Percentiles rank a stretch among this genome's conserved stretches.
These are phyloP conservation scores for Schizothecium vesticola DNA, from an alignment of 495 filamentous ascomycete genomes.

Conservation along the genomic window DNA sequence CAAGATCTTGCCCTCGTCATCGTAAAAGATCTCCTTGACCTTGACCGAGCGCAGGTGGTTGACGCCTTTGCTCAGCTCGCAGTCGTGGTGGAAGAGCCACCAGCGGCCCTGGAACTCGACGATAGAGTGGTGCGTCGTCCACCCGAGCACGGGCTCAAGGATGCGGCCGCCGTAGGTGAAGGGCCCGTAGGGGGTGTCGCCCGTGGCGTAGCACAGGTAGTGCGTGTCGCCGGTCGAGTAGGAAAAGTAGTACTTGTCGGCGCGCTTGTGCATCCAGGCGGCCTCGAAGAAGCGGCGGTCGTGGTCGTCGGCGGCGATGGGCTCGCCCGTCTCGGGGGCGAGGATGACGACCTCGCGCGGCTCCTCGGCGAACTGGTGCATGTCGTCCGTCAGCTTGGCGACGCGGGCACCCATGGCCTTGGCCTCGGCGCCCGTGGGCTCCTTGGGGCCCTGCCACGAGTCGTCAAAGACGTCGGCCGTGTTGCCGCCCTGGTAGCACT, in stretches of 20 bases:
- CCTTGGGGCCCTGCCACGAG: constrained; percentile 44
- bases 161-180: constrained; percentile 66
- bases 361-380: constrained; percentile 50
- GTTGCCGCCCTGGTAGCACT: constrained; percentile 44
- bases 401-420: constrained; percentile 54
- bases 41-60: constrained; percentile 65
- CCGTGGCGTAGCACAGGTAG: constrained; percentile 59
- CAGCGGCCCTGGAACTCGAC: constrained; percentile 63
- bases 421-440: constrained; percentile 46
- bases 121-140: constrained; percentile 78
- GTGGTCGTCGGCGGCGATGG: constrained; percentile 58
- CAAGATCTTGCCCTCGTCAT: constrained; percentile 55
- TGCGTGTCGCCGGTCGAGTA: constrained; percentile 75
- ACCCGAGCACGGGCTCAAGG: constrained; percentile 67
- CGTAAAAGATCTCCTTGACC: constrained; percentile 66
- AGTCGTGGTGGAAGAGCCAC: constrained; percentile 73
- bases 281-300: constrained; percentile 74
- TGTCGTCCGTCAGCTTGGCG: constrained; percentile 55
- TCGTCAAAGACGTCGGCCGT: constrained; percentile 41
- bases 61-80: constrained; percentile 54
- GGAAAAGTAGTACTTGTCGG: constrained; percentile 64
- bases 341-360: constrained; percentile 52
- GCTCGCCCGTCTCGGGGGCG: constrained; percentile 52
- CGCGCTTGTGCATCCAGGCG: constrained; percentile 65
- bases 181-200: constrained; percentile 57